phyloP scores from a whole-genome alignment of 345 rosid genomes.

The Eucalyptus polyanthemos region DNA sequence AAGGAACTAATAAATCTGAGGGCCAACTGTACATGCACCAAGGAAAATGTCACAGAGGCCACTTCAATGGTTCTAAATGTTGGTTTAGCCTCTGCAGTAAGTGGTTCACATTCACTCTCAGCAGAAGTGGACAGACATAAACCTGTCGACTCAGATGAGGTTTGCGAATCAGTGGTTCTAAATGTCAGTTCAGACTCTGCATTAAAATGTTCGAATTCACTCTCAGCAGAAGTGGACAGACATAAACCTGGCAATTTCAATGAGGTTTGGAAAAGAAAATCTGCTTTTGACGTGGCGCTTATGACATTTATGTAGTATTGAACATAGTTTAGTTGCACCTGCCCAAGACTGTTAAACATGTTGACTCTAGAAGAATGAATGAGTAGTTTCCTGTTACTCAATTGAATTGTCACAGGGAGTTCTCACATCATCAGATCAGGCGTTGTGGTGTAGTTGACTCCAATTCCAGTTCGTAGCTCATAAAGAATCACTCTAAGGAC shows the following conservation, averaged over 20 bases:
- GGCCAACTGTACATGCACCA: conserved; percentile 24
- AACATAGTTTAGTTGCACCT: not conserved
- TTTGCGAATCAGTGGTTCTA: conserved; percentile 5
- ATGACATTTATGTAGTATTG: not conserved
- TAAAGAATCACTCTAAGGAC: not conserved
- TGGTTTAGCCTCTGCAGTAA: not conserved
- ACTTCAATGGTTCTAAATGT: conserved; percentile 3
- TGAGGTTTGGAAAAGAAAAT: conserved; percentile 14
- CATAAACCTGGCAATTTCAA: not conserved
- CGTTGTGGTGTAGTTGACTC: not conserved
- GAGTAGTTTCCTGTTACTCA: not conserved
- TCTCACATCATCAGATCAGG: not conserved
- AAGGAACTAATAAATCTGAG: conserved; percentile 34
- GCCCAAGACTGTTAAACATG: not conserved
- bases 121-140: not conserved
- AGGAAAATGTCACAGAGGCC: conserved; percentile 6
- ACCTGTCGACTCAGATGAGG: conserved; percentile 12
- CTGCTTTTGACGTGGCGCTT: not conserved
- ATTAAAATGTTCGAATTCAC: not conserved
- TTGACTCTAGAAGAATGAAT: not conserved
- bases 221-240: not conserved
- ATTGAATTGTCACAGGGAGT: not conserved
- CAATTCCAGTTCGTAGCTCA: not conserved
- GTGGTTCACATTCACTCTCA: not conserved
- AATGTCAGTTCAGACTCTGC: conserved; percentile 3